A percentile compares a stretch with the other conserved stretches of the same genome.
Conservation (phyloP, 495 filamentous ascomycete genomes). For the Podospora pseudopauciseta region DNA sequence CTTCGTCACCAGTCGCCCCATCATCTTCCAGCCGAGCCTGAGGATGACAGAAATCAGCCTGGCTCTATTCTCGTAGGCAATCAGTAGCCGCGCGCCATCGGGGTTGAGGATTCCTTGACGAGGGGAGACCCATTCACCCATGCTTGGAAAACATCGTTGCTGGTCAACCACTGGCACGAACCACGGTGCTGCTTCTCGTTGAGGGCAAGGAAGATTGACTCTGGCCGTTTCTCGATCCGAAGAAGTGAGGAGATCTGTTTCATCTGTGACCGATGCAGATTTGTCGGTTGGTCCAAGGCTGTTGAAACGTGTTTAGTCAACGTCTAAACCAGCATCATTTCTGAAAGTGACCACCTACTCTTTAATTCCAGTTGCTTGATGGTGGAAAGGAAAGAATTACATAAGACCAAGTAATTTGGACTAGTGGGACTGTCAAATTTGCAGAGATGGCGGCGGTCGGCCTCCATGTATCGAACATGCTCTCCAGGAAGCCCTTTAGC, state of each 20-base stretch:
- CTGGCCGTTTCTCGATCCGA: conserved; percentile 8
- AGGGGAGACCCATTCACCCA: background rate
- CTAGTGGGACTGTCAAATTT: conserved; percentile 22
- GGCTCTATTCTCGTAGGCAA: background rate
- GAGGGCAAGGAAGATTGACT: conserved; percentile 6
- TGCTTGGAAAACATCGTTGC: background rate
- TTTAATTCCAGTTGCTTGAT: conserved; percentile 18
- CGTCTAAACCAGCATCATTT: too few relatives aligned
- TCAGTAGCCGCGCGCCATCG: background rate
- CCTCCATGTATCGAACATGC: conserved; percentile 35
- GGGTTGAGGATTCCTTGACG: background rate
- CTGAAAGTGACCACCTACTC: conserved; percentile 5
- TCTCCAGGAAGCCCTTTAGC: conserved; percentile 37
- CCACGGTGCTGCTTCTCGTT: conserved; percentile 17
- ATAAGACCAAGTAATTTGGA: conserved; percentile 25
- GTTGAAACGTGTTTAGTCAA: too few relatives aligned
- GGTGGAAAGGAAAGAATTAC: conserved; percentile 15
- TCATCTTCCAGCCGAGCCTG: too few relatives aligned
- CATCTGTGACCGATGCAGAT: conserved; percentile 14
- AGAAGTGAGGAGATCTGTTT: conserved; percentile 9
- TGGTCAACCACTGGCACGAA: conserved; percentile 7
- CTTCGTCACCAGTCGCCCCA: too few relatives aligned
- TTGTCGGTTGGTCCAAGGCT: background rate
- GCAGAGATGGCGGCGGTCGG: conserved; percentile 38
- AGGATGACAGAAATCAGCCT: background rate